A percentile compares a stretch with the other conserved stretches of the same genome.
Evolutionary conservation across 2,329 filamentous ascomycete genomes (phyloP).

Genomic region (Sclerotinia glacialis): DNA sequence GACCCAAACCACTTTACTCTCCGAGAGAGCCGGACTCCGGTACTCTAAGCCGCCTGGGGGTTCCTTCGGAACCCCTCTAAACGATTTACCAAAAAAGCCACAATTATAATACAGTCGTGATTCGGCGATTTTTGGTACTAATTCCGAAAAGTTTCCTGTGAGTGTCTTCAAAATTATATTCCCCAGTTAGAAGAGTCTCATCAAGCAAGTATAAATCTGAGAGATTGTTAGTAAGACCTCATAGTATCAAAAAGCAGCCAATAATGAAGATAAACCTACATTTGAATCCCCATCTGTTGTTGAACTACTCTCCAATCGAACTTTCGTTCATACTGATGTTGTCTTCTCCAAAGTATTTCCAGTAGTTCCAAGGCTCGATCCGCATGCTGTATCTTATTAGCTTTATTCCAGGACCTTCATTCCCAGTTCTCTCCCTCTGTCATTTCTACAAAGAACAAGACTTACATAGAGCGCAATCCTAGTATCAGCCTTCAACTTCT

Average conservation of each 20-base stretch:
- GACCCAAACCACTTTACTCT: background rate
- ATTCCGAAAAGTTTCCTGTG: no score
- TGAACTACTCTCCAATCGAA: conserved; percentile 38
- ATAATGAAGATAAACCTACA: conserved; percentile 27
- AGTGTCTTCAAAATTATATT: background rate
- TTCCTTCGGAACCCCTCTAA: no score
- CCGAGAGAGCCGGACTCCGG: background rate
- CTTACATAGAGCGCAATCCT: conserved; percentile 37
- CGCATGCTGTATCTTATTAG: conserved; percentile 32
- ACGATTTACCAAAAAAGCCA: no score
- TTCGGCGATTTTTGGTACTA: background rate
- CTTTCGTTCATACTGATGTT: conserved; percentile 36
- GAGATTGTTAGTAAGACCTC: conserved; percentile 15
- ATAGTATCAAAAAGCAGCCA: background rate
- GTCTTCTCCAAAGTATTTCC: conserved; percentile 37
- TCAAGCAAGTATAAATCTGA: conserved; percentile 21
- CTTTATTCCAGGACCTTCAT: conserved; percentile 5
- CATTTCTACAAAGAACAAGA: background rate
- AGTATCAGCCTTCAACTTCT: conserved; percentile 34
- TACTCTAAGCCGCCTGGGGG: no score
- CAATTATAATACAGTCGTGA: no score
- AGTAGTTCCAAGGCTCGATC: conserved; percentile 36
- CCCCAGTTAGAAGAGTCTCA: background rate
- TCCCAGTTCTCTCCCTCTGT: background rate
- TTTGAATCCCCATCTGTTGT: conserved; percentile 36